Conservation (phyloP, 73 alveolate genomes). For the Paramecium bursaria region DNA sequence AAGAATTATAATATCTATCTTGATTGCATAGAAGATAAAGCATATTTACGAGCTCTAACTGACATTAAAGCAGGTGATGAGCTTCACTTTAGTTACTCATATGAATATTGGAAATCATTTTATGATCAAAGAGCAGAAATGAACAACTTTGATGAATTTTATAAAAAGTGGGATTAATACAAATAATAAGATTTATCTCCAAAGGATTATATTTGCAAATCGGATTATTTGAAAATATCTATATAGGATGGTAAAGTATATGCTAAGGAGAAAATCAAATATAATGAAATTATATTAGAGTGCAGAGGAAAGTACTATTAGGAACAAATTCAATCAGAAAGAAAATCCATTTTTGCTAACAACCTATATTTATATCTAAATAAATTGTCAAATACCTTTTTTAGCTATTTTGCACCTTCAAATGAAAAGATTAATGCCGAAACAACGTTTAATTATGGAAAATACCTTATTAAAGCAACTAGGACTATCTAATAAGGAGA, state of each 20-base stretch:
- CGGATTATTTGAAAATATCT: not conserved
- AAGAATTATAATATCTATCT: not conserved
- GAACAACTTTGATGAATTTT: not conserved
- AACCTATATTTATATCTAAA: not conserved
- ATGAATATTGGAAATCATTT: conserved; percentile 23
- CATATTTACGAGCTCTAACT: not conserved
- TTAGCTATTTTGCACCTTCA: not conserved
- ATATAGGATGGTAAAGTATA: conserved; percentile 24
- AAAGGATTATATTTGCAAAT: not conserved
- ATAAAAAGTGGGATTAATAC: conserved; percentile 3
- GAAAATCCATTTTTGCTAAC: not conserved
- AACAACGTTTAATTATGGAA: not conserved
- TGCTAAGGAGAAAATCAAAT: not conserved
- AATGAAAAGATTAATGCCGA: conserved; percentile 4
- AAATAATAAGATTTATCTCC: not conserved
- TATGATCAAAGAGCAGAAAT: conserved; percentile 6
- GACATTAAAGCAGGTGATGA: conserved; percentile 27
- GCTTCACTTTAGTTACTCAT: conserved; percentile 4
- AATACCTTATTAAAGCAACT: not conserved
- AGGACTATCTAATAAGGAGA: not conserved
- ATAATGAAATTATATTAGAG: not conserved
- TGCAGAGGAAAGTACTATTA: conserved; percentile 25
- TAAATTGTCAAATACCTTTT: not conserved
- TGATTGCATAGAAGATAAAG: not conserved
- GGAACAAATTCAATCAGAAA: not conserved